Conservation (phyloP, 2,329 filamentous ascomycete species). For the Thermomyces lanuginosus region DNA sequence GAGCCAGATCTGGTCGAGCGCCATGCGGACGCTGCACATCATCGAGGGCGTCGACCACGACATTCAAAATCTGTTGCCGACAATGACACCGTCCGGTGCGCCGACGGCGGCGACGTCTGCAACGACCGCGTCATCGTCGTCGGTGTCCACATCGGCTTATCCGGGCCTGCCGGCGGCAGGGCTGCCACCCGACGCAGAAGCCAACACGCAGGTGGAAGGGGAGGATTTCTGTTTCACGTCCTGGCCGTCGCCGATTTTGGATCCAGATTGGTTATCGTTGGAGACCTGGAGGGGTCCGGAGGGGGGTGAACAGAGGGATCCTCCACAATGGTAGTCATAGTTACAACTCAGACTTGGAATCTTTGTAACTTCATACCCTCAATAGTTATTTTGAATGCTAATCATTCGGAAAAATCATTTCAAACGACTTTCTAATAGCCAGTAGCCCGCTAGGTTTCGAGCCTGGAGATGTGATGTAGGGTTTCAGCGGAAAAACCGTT, state of each 20-base stretch:
- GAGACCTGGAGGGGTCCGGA: constrained; percentile 6
- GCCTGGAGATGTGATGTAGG: too few relatives aligned
- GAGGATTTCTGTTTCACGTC: constrained; percentile 3
- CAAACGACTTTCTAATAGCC: too few relatives aligned
- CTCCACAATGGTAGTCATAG: too few relatives aligned
- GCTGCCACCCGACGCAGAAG: not conserved
- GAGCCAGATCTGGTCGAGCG: constrained; percentile 7
- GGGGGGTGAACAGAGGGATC: too few relatives aligned
- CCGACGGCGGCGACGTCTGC: not conserved
- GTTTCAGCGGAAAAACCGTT: constrained; percentile 7
- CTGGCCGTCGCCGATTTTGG: constrained; percentile 6
- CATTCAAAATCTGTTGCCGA: constrained; percentile 3
- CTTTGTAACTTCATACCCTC: too few relatives aligned
- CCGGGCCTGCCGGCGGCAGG: not conserved
- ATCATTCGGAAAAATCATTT: too few relatives aligned
- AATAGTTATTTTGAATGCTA: too few relatives aligned
- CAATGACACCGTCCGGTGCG: not conserved
- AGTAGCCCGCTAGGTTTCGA: too few relatives aligned
- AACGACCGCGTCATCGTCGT: constrained; percentile 1
- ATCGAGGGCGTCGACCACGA: constrained; percentile 7
- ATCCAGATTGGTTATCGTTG: constrained; percentile 6
- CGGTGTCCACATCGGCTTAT: not conserved
- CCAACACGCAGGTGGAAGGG: too few relatives aligned
- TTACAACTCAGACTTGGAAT: too few relatives aligned
- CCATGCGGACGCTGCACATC: constrained; percentile 5